Evolutionary conservation across 169 alveolate genomes (phyloP).

Genomic region (Cryptosporidium viatorum): DNA sequence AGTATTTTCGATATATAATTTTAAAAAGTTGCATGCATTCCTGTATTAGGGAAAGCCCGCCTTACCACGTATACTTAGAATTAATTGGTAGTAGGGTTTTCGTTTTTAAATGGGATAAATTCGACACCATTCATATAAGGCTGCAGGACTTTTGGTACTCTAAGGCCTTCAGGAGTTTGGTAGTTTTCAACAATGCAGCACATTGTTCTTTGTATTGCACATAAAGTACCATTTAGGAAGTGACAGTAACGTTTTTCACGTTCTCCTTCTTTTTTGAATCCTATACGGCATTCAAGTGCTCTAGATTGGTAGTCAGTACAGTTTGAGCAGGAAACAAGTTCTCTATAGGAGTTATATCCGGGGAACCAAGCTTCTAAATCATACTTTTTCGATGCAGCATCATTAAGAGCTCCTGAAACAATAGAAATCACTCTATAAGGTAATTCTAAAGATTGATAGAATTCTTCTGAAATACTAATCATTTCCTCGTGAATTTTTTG

Average conservation of each 20-base stretch:
- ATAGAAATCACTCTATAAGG: slow-evolving; percentile 97
- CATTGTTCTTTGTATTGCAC: slow-evolving; percentile 97
- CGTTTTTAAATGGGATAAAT: slow-evolving; percentile 84
- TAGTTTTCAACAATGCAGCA: slow-evolving; percentile 96
- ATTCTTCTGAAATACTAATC: slow-evolving; percentile 95
- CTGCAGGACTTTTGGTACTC: slow-evolving; percentile 92
- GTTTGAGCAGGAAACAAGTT: slow-evolving; percentile 98
- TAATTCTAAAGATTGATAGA: slow-evolving; percentile 92
- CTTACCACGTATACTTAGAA: neutral
- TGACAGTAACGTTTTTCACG: slow-evolving; percentile 92
- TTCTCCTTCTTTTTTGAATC: slow-evolving; percentile 84
- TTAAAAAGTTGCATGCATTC: neutral
- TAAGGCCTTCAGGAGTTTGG: slow-evolving; percentile 94
- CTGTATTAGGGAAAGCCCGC: neutral
- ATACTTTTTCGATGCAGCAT: slow-evolving; percentile 98
- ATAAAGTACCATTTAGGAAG: slow-evolving; percentile 97
- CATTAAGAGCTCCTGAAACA: slow-evolving; percentile 99
- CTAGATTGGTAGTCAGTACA: slow-evolving; percentile 99
- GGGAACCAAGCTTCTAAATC: slow-evolving; percentile 99
- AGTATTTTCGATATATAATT: neutral
- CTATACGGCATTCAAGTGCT: slow-evolving; percentile 87
- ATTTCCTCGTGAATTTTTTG: slow-evolving; percentile 90
- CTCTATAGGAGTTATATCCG: slow-evolving; percentile 95
- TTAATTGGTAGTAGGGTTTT: neutral
- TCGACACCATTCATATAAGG: slow-evolving; percentile 92